Percentiles rank a stretch among this genome's conserved stretches.
phyloP scores from a whole-genome alignment of 2,329 filamentous ascomycete species.

The Nakataea oryzae region DNA sequence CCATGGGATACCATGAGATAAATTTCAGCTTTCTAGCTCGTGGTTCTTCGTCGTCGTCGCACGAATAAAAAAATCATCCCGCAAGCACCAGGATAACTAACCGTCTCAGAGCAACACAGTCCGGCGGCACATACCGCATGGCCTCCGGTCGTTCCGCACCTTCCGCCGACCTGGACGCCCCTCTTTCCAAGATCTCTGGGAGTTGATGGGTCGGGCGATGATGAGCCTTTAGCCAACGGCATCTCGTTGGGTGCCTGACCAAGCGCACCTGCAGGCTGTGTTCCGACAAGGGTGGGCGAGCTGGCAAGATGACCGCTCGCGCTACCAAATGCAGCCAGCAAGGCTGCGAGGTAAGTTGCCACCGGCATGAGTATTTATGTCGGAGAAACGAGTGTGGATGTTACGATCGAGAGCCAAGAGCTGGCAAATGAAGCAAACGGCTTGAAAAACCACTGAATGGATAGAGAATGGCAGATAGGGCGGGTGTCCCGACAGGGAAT shows the following conservation, averaged over 20 bases:
- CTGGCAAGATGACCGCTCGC: not conserved
- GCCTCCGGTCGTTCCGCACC: constrained; percentile 11
- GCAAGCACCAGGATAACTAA: not conserved
- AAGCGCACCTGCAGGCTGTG: not conserved
- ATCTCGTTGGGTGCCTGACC: not conserved
- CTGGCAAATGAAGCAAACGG: not conserved
- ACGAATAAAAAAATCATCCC: too few relatives aligned
- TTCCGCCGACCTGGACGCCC: constrained; percentile 3
- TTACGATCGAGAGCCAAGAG: not conserved
- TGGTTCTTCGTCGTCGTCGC: not conserved
- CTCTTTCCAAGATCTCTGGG: not conserved
- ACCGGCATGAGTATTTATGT: not conserved
- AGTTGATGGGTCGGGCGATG: not conserved
- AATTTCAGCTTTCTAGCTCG: not conserved
- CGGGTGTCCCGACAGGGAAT: not conserved
- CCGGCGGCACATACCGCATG: constrained; percentile 12
- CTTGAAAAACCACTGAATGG: not conserved
- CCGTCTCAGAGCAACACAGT: constrained; percentile 14
- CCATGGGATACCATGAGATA: not conserved
- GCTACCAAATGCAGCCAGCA: not conserved
- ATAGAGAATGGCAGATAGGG: not conserved
- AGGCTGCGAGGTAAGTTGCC: not conserved
- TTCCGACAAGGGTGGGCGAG: not conserved
- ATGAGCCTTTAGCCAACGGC: too few relatives aligned
- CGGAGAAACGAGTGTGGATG: too few relatives aligned